Base-by-base conservation (phyloP, 208 protist species). In the Crithidia bombi region DNA sequence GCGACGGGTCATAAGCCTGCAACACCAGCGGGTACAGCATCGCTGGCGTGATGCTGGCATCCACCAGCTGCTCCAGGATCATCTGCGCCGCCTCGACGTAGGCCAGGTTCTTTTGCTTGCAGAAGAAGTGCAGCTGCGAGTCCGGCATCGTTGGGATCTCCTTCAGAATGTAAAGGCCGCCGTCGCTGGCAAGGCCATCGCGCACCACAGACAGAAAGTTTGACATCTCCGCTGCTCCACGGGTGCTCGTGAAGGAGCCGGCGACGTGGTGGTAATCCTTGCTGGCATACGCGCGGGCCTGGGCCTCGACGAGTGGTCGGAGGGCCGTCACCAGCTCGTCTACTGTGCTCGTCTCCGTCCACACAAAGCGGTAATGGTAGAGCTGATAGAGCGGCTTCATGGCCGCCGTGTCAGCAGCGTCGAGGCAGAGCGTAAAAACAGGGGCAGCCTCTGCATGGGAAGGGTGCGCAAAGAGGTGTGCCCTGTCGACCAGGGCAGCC, bases 1-100 rank as follows among this genome's bases (percentile, higher is more conserved):
- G 82, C 17, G 63, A 77, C n/a, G 78, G 65, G 49, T 81, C 76
- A 66, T 96, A 96, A 14, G 91, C 91, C 65, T 89, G 76, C 52
- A 85, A 49, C 9, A 97, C 50, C 12, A 93, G 51, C 26, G 66
- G 69, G 56, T 80, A 71, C 14, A 97, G 72, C 69, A 79, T 46
- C 11, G 73, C 39, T 15, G 90, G 86, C 14, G 67, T 52, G 47
- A 94, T 71, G 63, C 65, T 90, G 36, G 35, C 49, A 65, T 91
- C 86, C 38, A 92, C 86, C 32, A 97, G 85, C 64, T 81, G 77
- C 76, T 95, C 90, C 51, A 97, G 66, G 19, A 97, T 81, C 43
- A 85, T 75, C 73, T 85, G 65, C 23, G 92, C 86, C 19, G 69
- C 79, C 43, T 93, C 81, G 0, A 88, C 65, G 79, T 97, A 97